These are phyloP conservation scores for Penicillium parvum DNA, from an alignment of 495 filamentous ascomycete species.

Conservation along the genomic window DNA sequence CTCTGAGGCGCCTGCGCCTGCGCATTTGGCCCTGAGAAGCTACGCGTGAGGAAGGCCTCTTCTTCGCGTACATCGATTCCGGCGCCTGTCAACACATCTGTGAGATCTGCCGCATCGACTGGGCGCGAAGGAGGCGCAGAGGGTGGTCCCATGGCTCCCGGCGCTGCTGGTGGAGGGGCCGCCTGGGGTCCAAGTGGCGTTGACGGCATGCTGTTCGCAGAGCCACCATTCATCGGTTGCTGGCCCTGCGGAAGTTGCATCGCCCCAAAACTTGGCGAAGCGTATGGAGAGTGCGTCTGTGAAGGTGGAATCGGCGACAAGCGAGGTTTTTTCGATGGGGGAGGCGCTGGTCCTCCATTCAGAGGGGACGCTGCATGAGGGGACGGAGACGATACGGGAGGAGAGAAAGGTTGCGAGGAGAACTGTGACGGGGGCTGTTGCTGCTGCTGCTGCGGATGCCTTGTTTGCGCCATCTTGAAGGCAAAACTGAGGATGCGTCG, in stretches of 20 bases:
- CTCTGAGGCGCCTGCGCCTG: constrained; percentile 41
- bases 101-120: constrained; percentile 65
- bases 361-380: constrained; percentile 40
- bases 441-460: constrained; percentile 29
- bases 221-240: constrained; percentile 30
- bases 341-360: constrained; percentile 37
- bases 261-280: constrained; percentile 44
- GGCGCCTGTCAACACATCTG: constrained; percentile 71
- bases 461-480: constrained; percentile 62
- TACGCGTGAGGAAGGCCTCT: constrained; percentile 63
- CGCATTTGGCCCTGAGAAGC: constrained; percentile 48
- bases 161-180: constrained; percentile 32
- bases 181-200: constrained; percentile 23
- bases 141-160: constrained; percentile 75
- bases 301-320: constrained; percentile 61
- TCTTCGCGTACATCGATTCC: constrained; percentile 83
- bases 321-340: constrained; percentile 62
- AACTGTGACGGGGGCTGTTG: constrained; percentile 41
- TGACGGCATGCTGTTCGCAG: constrained; percentile 31
- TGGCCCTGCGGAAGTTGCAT: constrained; percentile 37
- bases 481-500: constrained; percentile 1
- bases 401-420: constrained; percentile 49
- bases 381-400: constrained; percentile 50
- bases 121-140: constrained; percentile 65
- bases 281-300: constrained; percentile 32